Base-by-base conservation (phyloP, 208 protist species). In the Porcisia hertigi region DNA sequence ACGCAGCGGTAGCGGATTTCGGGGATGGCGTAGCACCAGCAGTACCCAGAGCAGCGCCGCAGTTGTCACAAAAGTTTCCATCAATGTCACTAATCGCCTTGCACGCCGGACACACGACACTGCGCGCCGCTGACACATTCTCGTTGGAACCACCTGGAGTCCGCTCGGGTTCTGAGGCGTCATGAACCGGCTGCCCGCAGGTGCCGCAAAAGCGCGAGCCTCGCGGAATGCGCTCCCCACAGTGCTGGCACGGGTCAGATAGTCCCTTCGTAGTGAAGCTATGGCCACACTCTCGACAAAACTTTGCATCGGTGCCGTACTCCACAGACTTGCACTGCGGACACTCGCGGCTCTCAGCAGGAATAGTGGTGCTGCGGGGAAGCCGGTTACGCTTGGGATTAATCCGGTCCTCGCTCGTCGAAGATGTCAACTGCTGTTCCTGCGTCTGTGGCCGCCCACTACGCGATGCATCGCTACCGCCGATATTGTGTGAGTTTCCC, bases 11-110 rank as follows among this genome's bases (percentile, higher is more conserved):
- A 7, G 34, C 34, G 36, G 8, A 12, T 41, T 66, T 18, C 18
- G 49, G 8, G 59, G 43, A 54, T 34, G 64, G 9, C 9, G 66
- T 34, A 5, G 47, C 25, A 39, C 88, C 88, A 18, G 73, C 75
- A 55, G 87, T 84, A n/a, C 87, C 89, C 14, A 95, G 71, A 2
- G 84, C 90, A 4, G 85, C 93, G 57, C 91, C 93, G 83, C 91
- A 95, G 79, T 93, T 94, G 75, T 94, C 91, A 66, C 93, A 94
- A 73, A 96, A 94, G 81, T 96, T 94, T 52, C 86, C 89, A 82
- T 95, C 93, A 7, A 83, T 91, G 75, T 92, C 89, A 75, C 88
- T 94, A 55, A 94, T 47, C 1, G 85, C 89, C 73, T 89, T 66
- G 77, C 93, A 95, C 25, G 87, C 89, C 9, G 89, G 88, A 69